These are phyloP conservation scores for Linnemannia exigua DNA, from an alignment of 192 early-diverging fungal species.

Conservation along the genomic window DNA sequence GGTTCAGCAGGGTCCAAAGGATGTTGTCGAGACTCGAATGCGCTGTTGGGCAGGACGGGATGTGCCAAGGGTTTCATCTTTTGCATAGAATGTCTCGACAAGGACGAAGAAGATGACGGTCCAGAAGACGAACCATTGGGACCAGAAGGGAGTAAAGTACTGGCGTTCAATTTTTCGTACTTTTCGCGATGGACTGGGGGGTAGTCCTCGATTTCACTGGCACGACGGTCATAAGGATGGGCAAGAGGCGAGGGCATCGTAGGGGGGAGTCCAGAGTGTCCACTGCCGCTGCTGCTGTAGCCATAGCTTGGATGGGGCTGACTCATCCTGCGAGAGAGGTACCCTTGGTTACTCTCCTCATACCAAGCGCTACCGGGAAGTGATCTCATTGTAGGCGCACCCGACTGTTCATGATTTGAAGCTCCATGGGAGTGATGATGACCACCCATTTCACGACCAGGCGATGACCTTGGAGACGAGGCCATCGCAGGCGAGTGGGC, in stretches of 20 bases:
- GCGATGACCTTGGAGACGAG: conserved; percentile 42
- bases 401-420: not conserved
- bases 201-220: conserved; percentile 46
- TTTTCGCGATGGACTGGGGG: conserved; percentile 44
- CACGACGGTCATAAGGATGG: conserved; percentile 46
- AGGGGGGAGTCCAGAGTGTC: conserved; percentile 16
- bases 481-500: conserved; percentile 34
- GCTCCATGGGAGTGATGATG: conserved; percentile 10
- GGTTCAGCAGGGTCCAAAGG: conserved; percentile 21
- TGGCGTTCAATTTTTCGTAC: conserved; percentile 46
- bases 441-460: conserved; percentile 27
- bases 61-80: conserved; percentile 6
- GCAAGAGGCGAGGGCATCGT: conserved; percentile 21
- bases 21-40: conserved; percentile 15
- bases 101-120: not conserved
- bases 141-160: conserved; percentile 22
- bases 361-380: conserved; percentile 7
- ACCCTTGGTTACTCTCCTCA: conserved; percentile 10
- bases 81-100: conserved; percentile 4
- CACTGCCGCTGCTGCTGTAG: conserved; percentile 2
- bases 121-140: conserved; percentile 14
- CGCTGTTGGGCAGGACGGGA: conserved; percentile 15
- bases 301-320: conserved; percentile 31
- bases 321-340: conserved; percentile 46
- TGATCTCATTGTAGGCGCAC: conserved; percentile 3